Conservation (phyloP, 352 stramenopile species). For the Aphanomyces astaci region DNA sequence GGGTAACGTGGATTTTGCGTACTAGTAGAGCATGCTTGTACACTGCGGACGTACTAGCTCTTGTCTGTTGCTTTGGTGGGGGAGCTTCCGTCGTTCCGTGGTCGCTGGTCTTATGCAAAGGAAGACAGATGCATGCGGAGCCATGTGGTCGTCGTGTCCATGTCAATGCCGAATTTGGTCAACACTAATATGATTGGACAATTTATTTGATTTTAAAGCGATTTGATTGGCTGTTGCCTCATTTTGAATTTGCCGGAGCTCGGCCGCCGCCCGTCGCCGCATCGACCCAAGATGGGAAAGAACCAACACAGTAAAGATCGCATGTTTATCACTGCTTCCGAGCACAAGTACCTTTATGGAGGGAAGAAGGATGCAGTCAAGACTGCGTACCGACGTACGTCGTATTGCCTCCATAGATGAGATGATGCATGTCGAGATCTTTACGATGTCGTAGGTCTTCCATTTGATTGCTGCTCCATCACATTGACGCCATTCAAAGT, state of each 20-base stretch:
- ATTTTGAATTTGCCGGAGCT: slow-evolving; percentile 17
- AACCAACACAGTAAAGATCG: slow-evolving; percentile 87
- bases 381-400: slow-evolving; percentile 66
- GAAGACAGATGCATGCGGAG: too few relatives aligned
- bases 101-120: too few relatives aligned
- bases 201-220: not conserved
- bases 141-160: too few relatives aligned
- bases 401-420: not conserved
- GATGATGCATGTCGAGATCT: not conserved
- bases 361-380: slow-evolving; percentile 85
- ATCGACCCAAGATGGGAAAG: slow-evolving; percentile 75
- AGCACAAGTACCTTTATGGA: slow-evolving; percentile 91
- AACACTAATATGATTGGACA: not conserved
- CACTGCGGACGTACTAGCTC: too few relatives aligned
- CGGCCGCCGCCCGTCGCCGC: not conserved
- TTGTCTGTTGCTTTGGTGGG: too few relatives aligned
- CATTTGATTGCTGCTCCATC: slow-evolving; percentile 98
- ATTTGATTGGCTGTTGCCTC: slow-evolving; percentile 4
- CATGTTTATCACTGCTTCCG: slow-evolving; percentile 82
- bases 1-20: too few relatives aligned
- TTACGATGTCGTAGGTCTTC: slow-evolving; percentile 60
- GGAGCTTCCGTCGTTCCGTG: too few relatives aligned
- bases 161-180: too few relatives aligned
- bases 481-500: slow-evolving; percentile 86
- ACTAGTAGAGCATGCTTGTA: too few relatives aligned